Evolutionary conservation across 108 stramenopile genomes (phyloP).

Genomic region (Heterococcus sp.): DNA sequence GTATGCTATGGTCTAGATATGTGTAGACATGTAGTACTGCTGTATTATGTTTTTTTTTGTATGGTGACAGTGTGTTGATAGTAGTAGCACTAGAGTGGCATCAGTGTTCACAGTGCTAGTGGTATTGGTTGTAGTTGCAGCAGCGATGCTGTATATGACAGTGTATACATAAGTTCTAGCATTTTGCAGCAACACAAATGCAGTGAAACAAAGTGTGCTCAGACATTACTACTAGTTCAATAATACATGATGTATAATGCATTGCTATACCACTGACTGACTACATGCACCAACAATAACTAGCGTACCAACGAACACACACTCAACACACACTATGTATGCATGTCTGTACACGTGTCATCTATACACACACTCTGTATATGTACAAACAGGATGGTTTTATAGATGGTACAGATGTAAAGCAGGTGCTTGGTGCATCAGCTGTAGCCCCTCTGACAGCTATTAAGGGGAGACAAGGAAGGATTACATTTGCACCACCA

Average conservation of each 20-base stretch:
- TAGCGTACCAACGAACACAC: neutral
- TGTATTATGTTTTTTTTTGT: neutral
- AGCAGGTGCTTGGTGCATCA: neutral
- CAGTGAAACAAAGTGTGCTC: neutral
- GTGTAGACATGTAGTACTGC: neutral
- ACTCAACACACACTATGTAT: too few relatives aligned
- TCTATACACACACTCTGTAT: neutral
- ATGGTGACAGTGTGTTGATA: neutral
- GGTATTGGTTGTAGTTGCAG: too few relatives aligned
- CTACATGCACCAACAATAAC: neutral
- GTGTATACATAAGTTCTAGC: too few relatives aligned
- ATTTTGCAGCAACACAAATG: too few relatives aligned
- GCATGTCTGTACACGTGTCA: neutral
- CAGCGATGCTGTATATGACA: too few relatives aligned
- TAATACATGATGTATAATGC: neutral
- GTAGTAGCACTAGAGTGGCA: too few relatives aligned
- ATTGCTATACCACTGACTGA: neutral
- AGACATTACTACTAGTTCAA: neutral
- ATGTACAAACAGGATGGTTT: neutral
- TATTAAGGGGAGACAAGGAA: constrained; percentile 50
- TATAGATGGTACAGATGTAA: neutral
- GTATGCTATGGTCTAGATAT: neutral
- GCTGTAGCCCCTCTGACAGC: constrained; percentile 23
- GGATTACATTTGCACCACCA: constrained; percentile 61
- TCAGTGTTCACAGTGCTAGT: too few relatives aligned